These are phyloP conservation scores for Diplodia intermedia DNA, from an alignment of 2,329 filamentous ascomycete genomes.

Conservation along the genomic window DNA sequence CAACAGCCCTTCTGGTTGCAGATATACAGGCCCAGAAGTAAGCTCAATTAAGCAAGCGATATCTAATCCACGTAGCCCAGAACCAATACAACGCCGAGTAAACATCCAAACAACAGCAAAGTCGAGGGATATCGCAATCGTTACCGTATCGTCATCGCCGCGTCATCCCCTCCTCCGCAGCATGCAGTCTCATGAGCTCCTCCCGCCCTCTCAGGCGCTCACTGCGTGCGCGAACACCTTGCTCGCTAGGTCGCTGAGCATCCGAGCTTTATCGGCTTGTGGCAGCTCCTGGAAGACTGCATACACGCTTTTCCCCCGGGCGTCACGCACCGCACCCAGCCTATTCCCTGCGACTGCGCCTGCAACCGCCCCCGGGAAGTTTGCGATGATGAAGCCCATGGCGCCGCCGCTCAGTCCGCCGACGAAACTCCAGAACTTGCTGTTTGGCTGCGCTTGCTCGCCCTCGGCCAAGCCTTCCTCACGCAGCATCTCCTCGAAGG, in stretches of 20 bases:
- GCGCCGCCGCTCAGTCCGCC: slow-evolving; percentile 87
- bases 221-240: slow-evolving; percentile 86
- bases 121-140: slow-evolving; percentile 30
- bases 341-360: slow-evolving; percentile 92
- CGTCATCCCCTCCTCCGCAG: no score
- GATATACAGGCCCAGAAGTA: no score
- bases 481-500: slow-evolving; percentile 62
- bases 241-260: slow-evolving; percentile 83
- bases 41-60: no score
- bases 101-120: slow-evolving; percentile 5
- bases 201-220: slow-evolving; percentile 33
- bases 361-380: slow-evolving; percentile 85
- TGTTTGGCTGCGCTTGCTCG: slow-evolving; percentile 64
- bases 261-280: slow-evolving; percentile 77
- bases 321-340: slow-evolving; percentile 86
- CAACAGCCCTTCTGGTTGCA: no score
- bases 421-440: slow-evolving; percentile 84
- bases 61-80: no score
- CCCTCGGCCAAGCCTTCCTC: slow-evolving; percentile 73
- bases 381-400: slow-evolving; percentile 93
- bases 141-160: slow-evolving; percentile 15
- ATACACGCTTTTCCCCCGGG: slow-evolving; percentile 94
- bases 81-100: not conserved
- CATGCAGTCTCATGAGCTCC: not conserved
- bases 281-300: slow-evolving; percentile 89